Percentiles rank a stretch among this genome's conserved stretches.
Conservation (phyloP, 2,329 filamentous ascomycete species). For the Talaromyces sp. region DNA sequence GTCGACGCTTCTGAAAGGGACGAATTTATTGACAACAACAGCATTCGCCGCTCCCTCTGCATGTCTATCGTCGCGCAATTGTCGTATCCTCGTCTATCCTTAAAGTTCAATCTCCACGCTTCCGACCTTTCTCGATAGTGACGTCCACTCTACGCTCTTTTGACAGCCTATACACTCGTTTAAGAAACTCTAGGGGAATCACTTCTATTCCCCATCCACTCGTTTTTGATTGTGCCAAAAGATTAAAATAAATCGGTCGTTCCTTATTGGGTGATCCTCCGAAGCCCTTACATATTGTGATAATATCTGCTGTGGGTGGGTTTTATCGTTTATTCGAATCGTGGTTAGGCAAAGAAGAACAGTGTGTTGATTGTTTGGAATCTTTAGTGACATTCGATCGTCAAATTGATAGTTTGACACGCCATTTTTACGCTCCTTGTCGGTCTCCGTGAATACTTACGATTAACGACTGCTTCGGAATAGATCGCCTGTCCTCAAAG, state of each 20-base stretch:
- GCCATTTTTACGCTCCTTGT: neutral
- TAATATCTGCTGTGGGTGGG: conserved; percentile 4
- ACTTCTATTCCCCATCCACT: conserved; percentile 23
- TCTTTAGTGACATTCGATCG: neutral
- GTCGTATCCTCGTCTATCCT: conserved; percentile 21
- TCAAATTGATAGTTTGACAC: conserved; percentile 9
- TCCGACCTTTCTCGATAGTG: neutral
- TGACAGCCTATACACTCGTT: conserved; percentile 28
- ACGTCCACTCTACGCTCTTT: conserved; percentile 22
- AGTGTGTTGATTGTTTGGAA: conserved; percentile 4
- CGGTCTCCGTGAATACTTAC: neutral
- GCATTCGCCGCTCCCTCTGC: conserved; percentile 12
- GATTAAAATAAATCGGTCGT: neutral
- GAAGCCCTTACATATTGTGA: conserved; percentile 12
- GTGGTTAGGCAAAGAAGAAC: neutral
- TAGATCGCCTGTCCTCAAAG: conserved; percentile 15
- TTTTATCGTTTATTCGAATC: neutral
- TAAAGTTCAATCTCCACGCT: conserved; percentile 11
- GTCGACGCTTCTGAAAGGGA: conserved; percentile 28
- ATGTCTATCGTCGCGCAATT: conserved; percentile 14
- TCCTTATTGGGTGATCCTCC: neutral
- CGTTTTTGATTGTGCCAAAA: conserved; percentile 21
- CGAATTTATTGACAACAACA: conserved; percentile 21
- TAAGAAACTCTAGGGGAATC: conserved; percentile 15
- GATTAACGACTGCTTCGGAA: conserved; percentile 6